Evolutionary conservation across 129 eudicot species (phyloP), one percentile per base, ranked within the genome.

Genomic region (Centella asiatica): DNA sequence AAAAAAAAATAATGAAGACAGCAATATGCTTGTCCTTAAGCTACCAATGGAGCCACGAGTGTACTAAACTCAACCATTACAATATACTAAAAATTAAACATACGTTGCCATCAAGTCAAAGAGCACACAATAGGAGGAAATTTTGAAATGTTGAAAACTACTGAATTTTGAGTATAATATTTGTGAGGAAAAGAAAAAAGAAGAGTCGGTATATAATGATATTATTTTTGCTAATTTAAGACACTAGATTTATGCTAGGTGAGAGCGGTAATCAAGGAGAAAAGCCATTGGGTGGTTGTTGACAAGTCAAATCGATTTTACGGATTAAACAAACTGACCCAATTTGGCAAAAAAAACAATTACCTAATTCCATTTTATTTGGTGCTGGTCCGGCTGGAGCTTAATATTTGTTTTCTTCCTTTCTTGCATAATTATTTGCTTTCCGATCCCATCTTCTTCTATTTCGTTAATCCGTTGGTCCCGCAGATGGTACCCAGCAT

Each of bases 391-490:
- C 33, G 11, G 42, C n/a, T 56, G 62, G 62, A 56, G 40, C 33
- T 56, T 34, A 31, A 56, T 56, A 23, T 34, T 56, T 56, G 62
- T 56, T 56, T 42, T 46, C 32, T 31, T 56, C 10, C 22, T 56
- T 31, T 32, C n/a, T 32, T 32, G 60, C 15, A 18, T 6, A n/a
- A 8, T 54, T 54, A 28, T 54, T 54, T 54, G 15, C 13, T 5
- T 0, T 1, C 22, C n/a, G 24, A 26, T 15, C 40, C 39, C 39
- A 22, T 29, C 24, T 56, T 12, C 37, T 26, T 53, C 22, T 34
- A 27, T 53, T 26, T 29, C 40, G 26, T 56, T 31, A n/a, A n/a
- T n/a, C n/a, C n/a, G n/a, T n/a, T n/a, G n/a, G n/a, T n/a, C n/a
- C n/a, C n/a, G n/a, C n/a, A n/a, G n/a, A n/a, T n/a, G n/a, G n/a